Evolutionary conservation across 2,329 filamentous ascomycete species (phyloP).

Genomic region (Clonostachys chloroleuca): DNA sequence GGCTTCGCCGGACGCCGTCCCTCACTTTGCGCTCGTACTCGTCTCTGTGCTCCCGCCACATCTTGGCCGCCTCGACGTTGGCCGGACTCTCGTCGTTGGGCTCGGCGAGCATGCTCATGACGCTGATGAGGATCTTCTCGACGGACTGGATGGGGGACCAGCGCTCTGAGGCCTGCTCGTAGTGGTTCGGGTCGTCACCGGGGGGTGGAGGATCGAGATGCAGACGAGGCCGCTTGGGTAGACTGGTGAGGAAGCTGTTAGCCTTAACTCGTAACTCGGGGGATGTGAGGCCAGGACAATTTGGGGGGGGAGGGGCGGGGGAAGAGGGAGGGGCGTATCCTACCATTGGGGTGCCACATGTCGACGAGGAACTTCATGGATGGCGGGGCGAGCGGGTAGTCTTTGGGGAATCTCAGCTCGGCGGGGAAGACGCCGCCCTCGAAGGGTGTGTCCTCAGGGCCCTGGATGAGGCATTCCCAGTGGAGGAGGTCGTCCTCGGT

Average conservation of each 20-base stretch:
- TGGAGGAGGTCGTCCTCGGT: slow-evolving; percentile 92
- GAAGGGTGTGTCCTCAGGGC: slow-evolving; percentile 92
- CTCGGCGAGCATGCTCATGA: slow-evolving; percentile 98
- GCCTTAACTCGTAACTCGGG: neutral
- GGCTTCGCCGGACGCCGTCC: slow-evolving; percentile 72
- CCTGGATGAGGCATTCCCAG: slow-evolving; percentile 96
- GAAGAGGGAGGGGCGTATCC: neutral
- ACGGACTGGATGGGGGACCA: slow-evolving; percentile 97
- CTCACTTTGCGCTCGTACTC: slow-evolving; percentile 87
- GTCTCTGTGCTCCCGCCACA: slow-evolving; percentile 81
- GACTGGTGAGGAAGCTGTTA: slow-evolving; percentile 44
- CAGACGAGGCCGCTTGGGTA: slow-evolving; percentile 91
- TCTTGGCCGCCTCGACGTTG: slow-evolving; percentile 92
- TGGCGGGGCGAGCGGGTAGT: slow-evolving; percentile 94
- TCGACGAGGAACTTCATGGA: slow-evolving; percentile 94
- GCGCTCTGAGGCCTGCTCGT: slow-evolving; percentile 91
- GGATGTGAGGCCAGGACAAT: neutral
- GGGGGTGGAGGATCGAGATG: slow-evolving; percentile 98
- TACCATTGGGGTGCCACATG: slow-evolving; percentile 96
- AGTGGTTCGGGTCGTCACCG: slow-evolving; percentile 96
- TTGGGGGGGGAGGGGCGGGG: neutral
- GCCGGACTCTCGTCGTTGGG: slow-evolving; percentile 96
- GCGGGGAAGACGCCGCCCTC: slow-evolving; percentile 95
- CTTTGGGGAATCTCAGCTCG: slow-evolving; percentile 89
- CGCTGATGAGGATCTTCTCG: slow-evolving; percentile 93